Evolutionary conservation across 495 filamentous ascomycete genomes (phyloP).

Genomic region (Talaromyces nanjingensis): DNA sequence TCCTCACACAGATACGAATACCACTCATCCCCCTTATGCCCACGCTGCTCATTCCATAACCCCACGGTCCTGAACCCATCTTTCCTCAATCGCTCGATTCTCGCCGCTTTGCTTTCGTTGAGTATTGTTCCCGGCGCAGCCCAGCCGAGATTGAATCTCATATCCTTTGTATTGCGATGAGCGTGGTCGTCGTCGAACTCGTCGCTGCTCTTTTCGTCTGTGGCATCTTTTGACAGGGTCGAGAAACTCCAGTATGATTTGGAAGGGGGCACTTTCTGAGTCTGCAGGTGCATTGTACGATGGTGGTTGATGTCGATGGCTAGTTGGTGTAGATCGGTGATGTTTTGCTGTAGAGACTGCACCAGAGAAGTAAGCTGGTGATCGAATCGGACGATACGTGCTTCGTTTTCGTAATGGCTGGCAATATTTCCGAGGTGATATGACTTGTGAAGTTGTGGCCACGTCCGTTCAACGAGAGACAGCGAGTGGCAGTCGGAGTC

Average conservation of each 20-base stretch:
- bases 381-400: not conserved
- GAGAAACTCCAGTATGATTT: conserved; percentile 37
- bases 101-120: conserved; percentile 27
- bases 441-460: not conserved
- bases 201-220: not conserved
- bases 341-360: not conserved
- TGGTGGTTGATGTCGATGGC: not conserved
- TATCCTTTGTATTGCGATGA: not conserved
- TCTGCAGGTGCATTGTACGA: not conserved
- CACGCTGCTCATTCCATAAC: conserved; percentile 19
- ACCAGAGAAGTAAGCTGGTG: not conserved
- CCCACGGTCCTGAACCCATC: conserved; percentile 32
- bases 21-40: conserved; percentile 30
- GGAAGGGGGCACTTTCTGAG: conserved; percentile 20
- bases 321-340: not conserved
- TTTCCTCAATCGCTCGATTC: conserved; percentile 26
- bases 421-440: not conserved
- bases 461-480: not conserved
- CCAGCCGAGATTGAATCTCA: conserved; percentile 5
- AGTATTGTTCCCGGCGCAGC: conserved; percentile 8
- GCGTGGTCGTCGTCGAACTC: not conserved
- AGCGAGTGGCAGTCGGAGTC: conserved; percentile 1
- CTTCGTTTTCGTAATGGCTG: not conserved
- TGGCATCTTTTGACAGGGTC: conserved; percentile 16
- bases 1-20: conserved; percentile 4